Evolutionary conservation across 2,329 filamentous ascomycete species (phyloP).

Genomic region (Aureobasidium melanogenum): DNA sequence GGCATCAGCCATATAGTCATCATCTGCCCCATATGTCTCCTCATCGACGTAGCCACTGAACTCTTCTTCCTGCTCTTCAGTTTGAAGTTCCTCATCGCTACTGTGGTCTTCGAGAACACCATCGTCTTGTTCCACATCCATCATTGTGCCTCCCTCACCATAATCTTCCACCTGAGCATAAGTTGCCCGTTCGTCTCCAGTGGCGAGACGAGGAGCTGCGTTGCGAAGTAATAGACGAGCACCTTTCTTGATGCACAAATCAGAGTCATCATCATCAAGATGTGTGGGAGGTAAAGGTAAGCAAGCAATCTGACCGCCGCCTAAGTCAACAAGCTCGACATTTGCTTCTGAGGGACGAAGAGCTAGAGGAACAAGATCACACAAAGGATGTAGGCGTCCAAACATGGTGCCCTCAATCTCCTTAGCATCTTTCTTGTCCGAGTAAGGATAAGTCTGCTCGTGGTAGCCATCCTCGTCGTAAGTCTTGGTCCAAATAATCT

Average conservation of each 20-base stretch:
- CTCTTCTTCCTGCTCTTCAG: slow-evolving; percentile 1
- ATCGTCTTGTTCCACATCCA: neutral
- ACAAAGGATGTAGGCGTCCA: slow-evolving; percentile 6
- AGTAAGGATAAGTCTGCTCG: neutral
- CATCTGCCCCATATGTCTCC: neutral
- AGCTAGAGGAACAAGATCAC: slow-evolving; percentile 1
- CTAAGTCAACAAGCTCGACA: slow-evolving; percentile 7
- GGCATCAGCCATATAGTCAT: neutral
- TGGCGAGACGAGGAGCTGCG: neutral
- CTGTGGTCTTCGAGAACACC: neutral
- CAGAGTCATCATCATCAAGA: neutral
- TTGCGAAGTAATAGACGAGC: neutral
- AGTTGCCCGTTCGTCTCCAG: neutral
- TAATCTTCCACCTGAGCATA: neutral
- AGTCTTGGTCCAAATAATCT: neutral
- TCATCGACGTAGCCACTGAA: neutral
- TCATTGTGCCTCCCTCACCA: neutral
- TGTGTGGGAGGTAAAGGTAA: neutral
- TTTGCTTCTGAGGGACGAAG: neutral
- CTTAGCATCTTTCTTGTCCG: neutral
- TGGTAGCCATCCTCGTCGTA: slow-evolving; percentile 9
- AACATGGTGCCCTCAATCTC: neutral
- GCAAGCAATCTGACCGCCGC: neutral
- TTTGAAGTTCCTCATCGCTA: neutral
- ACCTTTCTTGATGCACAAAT: neutral